Conservation (phyloP, 768 basidiomycete genomes). For the Mycena rosella region DNA sequence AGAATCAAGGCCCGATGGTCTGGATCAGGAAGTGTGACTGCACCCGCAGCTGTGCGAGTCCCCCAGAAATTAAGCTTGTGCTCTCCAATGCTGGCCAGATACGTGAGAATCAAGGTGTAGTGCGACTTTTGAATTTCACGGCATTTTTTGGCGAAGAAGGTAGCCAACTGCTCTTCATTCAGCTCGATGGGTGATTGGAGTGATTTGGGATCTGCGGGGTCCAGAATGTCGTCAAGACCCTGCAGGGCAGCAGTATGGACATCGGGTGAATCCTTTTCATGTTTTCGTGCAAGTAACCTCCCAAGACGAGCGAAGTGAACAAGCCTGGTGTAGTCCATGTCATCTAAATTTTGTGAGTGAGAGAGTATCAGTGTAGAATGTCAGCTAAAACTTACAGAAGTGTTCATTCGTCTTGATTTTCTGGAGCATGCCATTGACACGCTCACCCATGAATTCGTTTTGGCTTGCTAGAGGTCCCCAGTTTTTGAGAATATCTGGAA, state of each 20-base stretch:
- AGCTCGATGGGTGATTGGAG: background rate
- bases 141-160: background rate
- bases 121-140: no score
- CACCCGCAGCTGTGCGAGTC: background rate
- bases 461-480: conserved; percentile 33
- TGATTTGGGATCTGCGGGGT: background rate
- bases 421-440: conserved; percentile 29
- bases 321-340: conserved; percentile 31
- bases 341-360: conserved; percentile 12
- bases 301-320: conserved; percentile 17
- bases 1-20: conserved; percentile 4
- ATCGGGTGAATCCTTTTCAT: conserved; percentile 4
- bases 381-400: conserved; percentile 7
- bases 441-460: conserved; percentile 30
- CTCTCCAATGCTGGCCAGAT: background rate
- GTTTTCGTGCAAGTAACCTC: background rate
- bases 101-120: no score
- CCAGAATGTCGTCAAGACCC: conserved; percentile 2
- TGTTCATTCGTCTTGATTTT: conserved; percentile 30
- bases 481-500: conserved; percentile 18
- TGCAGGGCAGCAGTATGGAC: background rate
- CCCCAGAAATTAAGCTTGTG: background rate
- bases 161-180: background rate
- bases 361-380: background rate
- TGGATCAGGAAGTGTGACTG: background rate